A percentile compares a stretch with the other conserved stretches of the same genome.
Conservation (phyloP, 768 basidiomycete species). For the Dendrothele bispora region DNA sequence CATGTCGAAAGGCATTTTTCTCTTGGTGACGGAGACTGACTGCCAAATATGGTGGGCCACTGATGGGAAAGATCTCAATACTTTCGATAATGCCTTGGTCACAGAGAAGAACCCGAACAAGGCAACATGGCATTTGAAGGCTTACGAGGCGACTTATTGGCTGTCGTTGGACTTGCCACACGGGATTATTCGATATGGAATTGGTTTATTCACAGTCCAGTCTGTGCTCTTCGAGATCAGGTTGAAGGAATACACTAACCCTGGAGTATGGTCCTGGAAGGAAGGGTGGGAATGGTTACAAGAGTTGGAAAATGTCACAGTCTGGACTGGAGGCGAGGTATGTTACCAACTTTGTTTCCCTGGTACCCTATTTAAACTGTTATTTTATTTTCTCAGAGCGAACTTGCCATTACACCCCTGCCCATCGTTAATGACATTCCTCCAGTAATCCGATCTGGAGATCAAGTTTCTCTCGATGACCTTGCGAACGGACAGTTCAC, state of each 20-base stretch:
- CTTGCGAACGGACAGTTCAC: slow-evolving; percentile 13
- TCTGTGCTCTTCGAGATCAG: not conserved
- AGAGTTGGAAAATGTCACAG: not conserved
- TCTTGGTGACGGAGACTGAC: not conserved
- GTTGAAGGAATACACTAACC: not conserved
- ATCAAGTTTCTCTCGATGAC: slow-evolving; percentile 14
- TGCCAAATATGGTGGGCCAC: not conserved
- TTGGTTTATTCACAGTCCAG: not conserved
- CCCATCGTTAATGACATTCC: slow-evolving; percentile 15
- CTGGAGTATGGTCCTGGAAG: slow-evolving; percentile 1
- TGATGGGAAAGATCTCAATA: not conserved
- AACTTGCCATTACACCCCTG: not conserved
- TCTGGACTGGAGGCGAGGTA: slow-evolving; percentile 1
- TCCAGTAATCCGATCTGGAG: slow-evolving; percentile 10
- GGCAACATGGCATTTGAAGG: not conserved
- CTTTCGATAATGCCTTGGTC: not conserved
- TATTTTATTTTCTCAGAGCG: not conserved
- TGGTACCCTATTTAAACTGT: not conserved
- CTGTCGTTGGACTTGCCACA: not conserved
- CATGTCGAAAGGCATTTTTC: not conserved
- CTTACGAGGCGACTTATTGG: not conserved
- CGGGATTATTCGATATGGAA: not conserved
- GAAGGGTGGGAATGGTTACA: not conserved
- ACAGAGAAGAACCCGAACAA: not conserved
- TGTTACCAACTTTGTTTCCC: not conserved